Percentiles rank a stretch among this genome's conserved stretches.
Evolutionary conservation across 345 rosid species (phyloP).

Genomic region (Syzygium aqueum): DNA sequence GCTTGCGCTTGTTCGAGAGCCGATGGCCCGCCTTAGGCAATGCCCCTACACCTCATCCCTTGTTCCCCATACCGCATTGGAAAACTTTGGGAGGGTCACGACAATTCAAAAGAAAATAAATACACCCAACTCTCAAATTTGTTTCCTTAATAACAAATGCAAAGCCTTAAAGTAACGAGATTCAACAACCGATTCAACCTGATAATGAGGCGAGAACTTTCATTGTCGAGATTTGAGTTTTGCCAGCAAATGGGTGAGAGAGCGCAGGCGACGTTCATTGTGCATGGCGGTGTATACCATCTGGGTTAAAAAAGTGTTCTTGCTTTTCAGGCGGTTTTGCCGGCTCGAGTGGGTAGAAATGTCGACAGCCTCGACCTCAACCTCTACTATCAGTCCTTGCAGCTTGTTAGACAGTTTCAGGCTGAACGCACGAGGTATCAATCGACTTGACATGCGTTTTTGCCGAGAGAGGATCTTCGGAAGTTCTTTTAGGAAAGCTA

Average conservation of each 20-base stretch:
- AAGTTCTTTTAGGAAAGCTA: background rate
- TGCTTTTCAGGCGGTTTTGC: constrained; percentile 47
- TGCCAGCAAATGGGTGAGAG: background rate
- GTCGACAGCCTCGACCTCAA: constrained; percentile 72
- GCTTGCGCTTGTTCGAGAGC: no score
- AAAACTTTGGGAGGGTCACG: no score
- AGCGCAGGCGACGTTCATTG: no score
- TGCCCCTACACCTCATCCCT: no score
- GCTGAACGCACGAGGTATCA: constrained; percentile 18
- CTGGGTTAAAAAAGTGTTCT: background rate
- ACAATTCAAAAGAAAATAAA: no score
- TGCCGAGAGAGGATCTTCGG: background rate
- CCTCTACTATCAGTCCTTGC: constrained; percentile 54
- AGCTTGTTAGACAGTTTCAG: constrained; percentile 53
- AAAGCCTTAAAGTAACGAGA: no score
- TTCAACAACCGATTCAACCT: constrained; percentile 15
- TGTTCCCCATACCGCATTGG: no score
- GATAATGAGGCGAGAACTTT: constrained; percentile 34
- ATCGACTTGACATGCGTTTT: background rate
- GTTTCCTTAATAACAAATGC: no score
- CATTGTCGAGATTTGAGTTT: background rate
- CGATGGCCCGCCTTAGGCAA: no score
- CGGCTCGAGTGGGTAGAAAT: constrained; percentile 77
- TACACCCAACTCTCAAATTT: no score
- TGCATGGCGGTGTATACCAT: no score